Evolutionary conservation across 1,284 basidiomycete genomes (phyloP), one percentile per base, ranked within the genome.

Genomic region (Microbotryomycetes sp.): DNA sequence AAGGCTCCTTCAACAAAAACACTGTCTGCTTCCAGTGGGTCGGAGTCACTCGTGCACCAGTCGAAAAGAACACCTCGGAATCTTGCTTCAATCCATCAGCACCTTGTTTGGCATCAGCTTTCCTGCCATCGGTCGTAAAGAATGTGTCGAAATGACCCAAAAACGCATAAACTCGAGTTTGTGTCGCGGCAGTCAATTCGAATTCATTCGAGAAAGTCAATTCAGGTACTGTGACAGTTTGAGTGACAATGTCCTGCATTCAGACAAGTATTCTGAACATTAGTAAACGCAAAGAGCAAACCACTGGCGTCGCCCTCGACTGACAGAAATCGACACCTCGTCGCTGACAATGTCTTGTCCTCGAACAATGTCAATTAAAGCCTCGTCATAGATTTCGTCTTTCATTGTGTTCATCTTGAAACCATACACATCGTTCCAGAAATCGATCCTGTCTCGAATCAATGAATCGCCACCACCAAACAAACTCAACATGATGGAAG

Each of bases 11-110:
- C 65, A 98, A 79, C 66, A 97, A 77, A 76, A 98, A 96, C 14
- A 92, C 73, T 0, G 93, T 93, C 74, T 98, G 94, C 75, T 94
- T 94, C 94, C 94, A 98, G 75, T 98, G 94, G n/a, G 94, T 98
- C 25, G 88, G 85, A 53, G 85, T 83, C 65, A 88, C 89, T 70
- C 78, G 65, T 4, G 94, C 92, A 0, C 92, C 90, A 0, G 94
- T 98, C 66, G 91, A 94, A 76, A 97, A 97, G 74, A 87, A 89
- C 7, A 84, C 84, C 36, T 42, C 30, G 52, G 46, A 32, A 49
- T 25, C 30, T 45, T 56, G 28, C 19, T 26, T 5, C 28, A 47
- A 9, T 7, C 19, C 50, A 54, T 30, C 32, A 54, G 15, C 19
- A 15, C 22, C 53, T 19, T 42, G 36, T 9, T 31, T 25, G 19